A percentile compares a stretch with the other conserved stretches of the same genome.
These are phyloP conservation scores for Yamadazyma siamensis DNA, from an alignment of 1,139 yeast genomes.

Conservation along the genomic window DNA sequence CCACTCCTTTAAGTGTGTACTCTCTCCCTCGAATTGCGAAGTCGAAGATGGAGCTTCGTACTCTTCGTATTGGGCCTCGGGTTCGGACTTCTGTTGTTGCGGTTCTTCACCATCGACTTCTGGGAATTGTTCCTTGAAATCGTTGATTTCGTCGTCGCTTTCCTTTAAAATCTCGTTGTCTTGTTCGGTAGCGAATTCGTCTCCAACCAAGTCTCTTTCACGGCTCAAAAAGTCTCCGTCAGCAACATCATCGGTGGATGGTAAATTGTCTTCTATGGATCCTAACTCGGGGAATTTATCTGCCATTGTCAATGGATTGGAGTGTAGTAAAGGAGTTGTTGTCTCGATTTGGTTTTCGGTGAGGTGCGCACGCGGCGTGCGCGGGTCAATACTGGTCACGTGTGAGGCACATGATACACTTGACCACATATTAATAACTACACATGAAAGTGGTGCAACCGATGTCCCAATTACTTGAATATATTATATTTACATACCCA, in stretches of 20 bases:
- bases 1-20: slow-evolving; percentile 73
- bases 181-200: slow-evolving; percentile 69
- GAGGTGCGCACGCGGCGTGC: slow-evolving; percentile 1
- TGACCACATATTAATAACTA: too few species aligned
- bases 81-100: slow-evolving; percentile 22
- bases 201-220: slow-evolving; percentile 82
- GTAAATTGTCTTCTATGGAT: slow-evolving; percentile 36
- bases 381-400: neutral
- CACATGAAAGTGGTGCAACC: too few species aligned
- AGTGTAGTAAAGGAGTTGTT: slow-evolving; percentile 1
- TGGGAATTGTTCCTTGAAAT: slow-evolving; percentile 67
- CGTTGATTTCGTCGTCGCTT: slow-evolving; percentile 59
- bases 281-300: slow-evolving; percentile 87
- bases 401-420: too few species aligned
- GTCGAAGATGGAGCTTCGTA: slow-evolving; percentile 17
- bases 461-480: too few species aligned
- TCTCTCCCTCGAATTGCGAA: slow-evolving; percentile 35
- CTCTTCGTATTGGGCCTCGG: slow-evolving; percentile 24
- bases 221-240: slow-evolving; percentile 72
- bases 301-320: slow-evolving; percentile 48
- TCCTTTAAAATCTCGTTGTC: slow-evolving; percentile 54
- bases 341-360: slow-evolving; percentile 2
- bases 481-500: too few species aligned
- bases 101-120: slow-evolving; percentile 40
- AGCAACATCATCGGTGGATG: slow-evolving; percentile 27